Evolutionary conservation across 2,329 filamentous ascomycete genomes (phyloP), one percentile per base, ranked within the genome.

Genomic region (Huntiella savannae): DNA sequence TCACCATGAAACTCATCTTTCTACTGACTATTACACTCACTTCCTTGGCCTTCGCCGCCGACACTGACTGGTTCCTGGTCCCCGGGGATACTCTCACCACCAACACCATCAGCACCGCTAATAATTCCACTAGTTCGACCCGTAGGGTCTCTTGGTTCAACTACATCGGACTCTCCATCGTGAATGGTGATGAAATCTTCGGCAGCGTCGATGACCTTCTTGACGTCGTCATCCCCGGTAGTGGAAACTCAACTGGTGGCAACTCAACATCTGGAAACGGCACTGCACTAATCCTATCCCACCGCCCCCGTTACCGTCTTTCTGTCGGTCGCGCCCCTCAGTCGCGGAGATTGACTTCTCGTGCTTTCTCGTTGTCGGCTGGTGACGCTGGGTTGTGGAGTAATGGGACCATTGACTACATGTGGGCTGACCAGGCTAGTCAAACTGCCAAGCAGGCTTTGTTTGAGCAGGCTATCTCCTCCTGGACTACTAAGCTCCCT

Each of bases 141-240:
- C 46, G 43, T 35, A 39, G 40, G 8, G 43, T 49, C 19, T 37
- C 49, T 5, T 51, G 46, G 28, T 49, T 49, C 10, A 28, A 40
- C 13, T 43, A 40, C 10, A 5, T 40, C 13, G 47, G 39, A 28
- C 34, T 33, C 12, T 43, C 47, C 35, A 45, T 51, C 16, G 49
- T 51, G n/a, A 42, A 51, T n/a, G 43, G 43, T 22, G 49, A 51
- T 28, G 33, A 46, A 16, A 35, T 51, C 39, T 51, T 44, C 19
- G 49, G 47, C 32, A 46, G 34, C n/a, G 34, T 34, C 11, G 33
- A 36, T 11, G 36, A 47, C 11, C 28, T 51, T 13, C 32, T 49
- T 13, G 3, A 11, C 28, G 5, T n/a, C 3, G 13, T 32, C 5
- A 36, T 13, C 8, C 1, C 32, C 34, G 22, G 22, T 10, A 28